phyloP scores from a whole-genome alignment of 1,284 basidiomycete species.

The Pyrrhoderma lamaoense region DNA sequence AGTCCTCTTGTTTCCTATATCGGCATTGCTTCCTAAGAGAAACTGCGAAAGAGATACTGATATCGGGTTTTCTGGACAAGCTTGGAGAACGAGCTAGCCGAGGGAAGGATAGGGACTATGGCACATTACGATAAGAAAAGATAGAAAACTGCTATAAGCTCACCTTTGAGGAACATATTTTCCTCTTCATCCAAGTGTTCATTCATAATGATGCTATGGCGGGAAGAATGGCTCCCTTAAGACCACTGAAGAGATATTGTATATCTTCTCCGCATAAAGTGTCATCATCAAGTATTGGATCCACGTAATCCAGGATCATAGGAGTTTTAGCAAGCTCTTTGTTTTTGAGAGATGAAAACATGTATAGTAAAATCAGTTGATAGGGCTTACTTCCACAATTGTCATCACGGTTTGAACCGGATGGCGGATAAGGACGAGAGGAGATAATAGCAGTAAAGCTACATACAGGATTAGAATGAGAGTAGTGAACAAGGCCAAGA shows the following conservation, averaged over 20 bases:
- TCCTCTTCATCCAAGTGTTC: constrained; percentile 49
- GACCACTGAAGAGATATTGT: background rate
- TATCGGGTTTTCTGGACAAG: background rate
- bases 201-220: constrained; percentile 35
- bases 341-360: constrained; percentile 27
- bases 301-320: background rate
- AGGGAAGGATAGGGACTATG: constrained; percentile 25
- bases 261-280: background rate
- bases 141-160: constrained; percentile 9
- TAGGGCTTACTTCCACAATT: too few species aligned
- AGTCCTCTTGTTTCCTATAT: background rate
- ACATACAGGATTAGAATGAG: background rate
- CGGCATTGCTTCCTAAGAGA: background rate
- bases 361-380: too few species aligned
- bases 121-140: background rate
- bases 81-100: constrained; percentile 21
- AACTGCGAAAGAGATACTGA: background rate
- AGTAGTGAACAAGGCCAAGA: background rate
- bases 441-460: constrained; percentile 13
- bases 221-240: constrained; percentile 24
- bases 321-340: constrained; percentile 22
- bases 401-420: background rate
- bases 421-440: constrained; percentile 22
- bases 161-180: constrained; percentile 46
- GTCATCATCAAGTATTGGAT: constrained; percentile 12